These are phyloP conservation scores for Candida sojae DNA, from an alignment of 1,139 yeast species.

Conservation along the genomic window DNA sequence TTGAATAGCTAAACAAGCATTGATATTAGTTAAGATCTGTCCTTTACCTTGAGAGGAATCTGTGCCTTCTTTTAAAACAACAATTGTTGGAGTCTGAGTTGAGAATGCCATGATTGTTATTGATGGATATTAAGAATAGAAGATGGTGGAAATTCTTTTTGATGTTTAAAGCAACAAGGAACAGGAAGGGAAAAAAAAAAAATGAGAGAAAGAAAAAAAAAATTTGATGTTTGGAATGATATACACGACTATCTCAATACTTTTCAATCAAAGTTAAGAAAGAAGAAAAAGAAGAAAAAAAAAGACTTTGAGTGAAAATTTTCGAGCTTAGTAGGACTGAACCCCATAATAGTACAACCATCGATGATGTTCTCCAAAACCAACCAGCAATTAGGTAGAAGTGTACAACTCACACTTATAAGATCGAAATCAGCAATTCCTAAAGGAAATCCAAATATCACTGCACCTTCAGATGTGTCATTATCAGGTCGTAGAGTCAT, in stretches of 20 bases:
- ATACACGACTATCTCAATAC: constrained; percentile 4
- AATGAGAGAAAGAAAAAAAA: constrained; percentile 1
- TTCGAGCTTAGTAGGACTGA: neutral
- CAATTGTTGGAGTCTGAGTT: constrained; percentile 94
- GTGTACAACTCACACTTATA: neutral
- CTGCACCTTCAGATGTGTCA: constrained; percentile 28
- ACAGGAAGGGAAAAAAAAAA: too few relatives aligned
- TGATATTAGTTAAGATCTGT: constrained; percentile 90
- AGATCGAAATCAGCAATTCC: neutral
- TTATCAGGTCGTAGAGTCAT: constrained; percentile 53
- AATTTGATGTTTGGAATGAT: neutral
- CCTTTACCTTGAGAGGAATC: constrained; percentile 97
- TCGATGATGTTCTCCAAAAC: neutral
- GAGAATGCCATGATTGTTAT: constrained; percentile 69
- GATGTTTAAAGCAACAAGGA: too few relatives aligned
- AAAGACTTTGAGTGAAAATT: neutral
- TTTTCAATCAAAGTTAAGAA: neutral
- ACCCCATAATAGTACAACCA: neutral
- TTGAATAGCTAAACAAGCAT: constrained; percentile 96
- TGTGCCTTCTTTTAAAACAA: constrained; percentile 96
- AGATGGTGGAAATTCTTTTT: constrained; percentile 6
- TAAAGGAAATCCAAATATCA: neutral
- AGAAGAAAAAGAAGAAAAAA: constrained; percentile 3
- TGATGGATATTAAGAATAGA: neutral
- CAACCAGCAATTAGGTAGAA: neutral